Percentiles rank a stretch among this genome's conserved stretches.
phyloP scores from a whole-genome alignment of 2,329 filamentous ascomycete species.

The Xylaria sp. region DNA sequence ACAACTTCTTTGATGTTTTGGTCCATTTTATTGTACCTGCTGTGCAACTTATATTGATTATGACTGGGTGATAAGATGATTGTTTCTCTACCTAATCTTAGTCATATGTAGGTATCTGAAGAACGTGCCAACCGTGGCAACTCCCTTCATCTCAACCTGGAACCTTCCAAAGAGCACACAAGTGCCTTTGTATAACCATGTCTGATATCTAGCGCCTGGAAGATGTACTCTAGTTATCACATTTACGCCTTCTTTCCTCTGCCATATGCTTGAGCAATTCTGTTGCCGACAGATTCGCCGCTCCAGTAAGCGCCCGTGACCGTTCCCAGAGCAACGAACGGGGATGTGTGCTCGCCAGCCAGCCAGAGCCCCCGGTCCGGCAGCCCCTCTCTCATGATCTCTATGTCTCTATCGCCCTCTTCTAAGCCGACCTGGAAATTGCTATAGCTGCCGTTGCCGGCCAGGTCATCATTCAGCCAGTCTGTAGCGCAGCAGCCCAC shows the following conservation, averaged over 20 bases:
- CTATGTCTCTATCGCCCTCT: conserved; percentile 77
- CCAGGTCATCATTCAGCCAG: conserved; percentile 82
- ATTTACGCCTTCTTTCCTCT: conserved; percentile 38
- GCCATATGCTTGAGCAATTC: conserved; percentile 68
- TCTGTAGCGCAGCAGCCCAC: conserved; percentile 73
- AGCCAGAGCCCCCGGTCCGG: conserved; percentile 80
- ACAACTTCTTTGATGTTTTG: not conserved
- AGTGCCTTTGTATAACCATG: not conserved
- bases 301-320: conserved; percentile 93
- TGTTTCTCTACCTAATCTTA: not conserved
- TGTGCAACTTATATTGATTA: not conserved
- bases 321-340: conserved; percentile 88
- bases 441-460: conserved; percentile 83
- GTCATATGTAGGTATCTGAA: not conserved
- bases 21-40: no score
- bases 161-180: no score
- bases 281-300: conserved; percentile 78
- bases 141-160: no score
- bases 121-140: no score
- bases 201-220: not conserved
- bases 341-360: conserved; percentile 89
- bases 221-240: conserved; percentile 20
- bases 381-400: conserved; percentile 69
- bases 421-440: conserved; percentile 84
- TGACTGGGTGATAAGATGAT: not conserved